Percentiles rank a stretch among this genome's conserved stretches.
These are phyloP conservation scores for Penicillium expansum DNA, from an alignment of 2,329 filamentous ascomycete genomes.

Conservation along the genomic window DNA sequence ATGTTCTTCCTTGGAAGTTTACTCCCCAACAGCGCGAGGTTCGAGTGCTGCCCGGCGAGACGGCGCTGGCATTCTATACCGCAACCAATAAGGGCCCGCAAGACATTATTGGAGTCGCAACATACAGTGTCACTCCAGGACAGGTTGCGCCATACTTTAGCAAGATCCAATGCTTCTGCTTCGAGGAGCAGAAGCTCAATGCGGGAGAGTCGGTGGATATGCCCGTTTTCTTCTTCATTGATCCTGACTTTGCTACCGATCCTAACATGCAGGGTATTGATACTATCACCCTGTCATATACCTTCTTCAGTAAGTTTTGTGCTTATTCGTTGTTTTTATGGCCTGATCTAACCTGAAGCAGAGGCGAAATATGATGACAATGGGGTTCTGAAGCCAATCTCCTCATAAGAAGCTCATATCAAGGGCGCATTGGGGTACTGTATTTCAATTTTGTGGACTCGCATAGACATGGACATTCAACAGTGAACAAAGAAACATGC, in stretches of 20 bases:
- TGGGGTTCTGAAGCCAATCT: slow-evolving; percentile 63
- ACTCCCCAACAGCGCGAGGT: slow-evolving; percentile 95
- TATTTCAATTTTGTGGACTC: not conserved
- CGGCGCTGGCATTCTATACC: slow-evolving; percentile 94
- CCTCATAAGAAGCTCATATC: slow-evolving; percentile 27
- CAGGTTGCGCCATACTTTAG: slow-evolving; percentile 97
- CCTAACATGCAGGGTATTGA: slow-evolving; percentile 90
- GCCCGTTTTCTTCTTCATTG: slow-evolving; percentile 99
- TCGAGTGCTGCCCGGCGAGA: slow-evolving; percentile 90
- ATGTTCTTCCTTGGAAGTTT: slow-evolving; percentile 96
- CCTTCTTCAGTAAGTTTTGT: slow-evolving; percentile 81
- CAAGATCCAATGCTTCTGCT: slow-evolving; percentile 99
- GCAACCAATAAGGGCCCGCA: slow-evolving; percentile 85
- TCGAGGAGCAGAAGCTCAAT: slow-evolving; percentile 91
- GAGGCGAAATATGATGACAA: slow-evolving; percentile 83
- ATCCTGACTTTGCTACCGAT: slow-evolving; percentile 90
- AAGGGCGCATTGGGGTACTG: not conserved
- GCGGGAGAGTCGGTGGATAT: slow-evolving; percentile 97
- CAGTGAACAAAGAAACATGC: not conserved
- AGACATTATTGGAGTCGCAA: slow-evolving; percentile 97
- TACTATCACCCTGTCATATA: slow-evolving; percentile 94
- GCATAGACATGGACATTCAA: not conserved
- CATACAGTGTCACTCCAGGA: slow-evolving; percentile 92
- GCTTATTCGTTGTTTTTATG: not conserved
- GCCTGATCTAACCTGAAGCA: slow-evolving; percentile 40